phyloP scores from a whole-genome alignment of 2,329 filamentous ascomycete species.

The Colletotrichum sojae region DNA sequence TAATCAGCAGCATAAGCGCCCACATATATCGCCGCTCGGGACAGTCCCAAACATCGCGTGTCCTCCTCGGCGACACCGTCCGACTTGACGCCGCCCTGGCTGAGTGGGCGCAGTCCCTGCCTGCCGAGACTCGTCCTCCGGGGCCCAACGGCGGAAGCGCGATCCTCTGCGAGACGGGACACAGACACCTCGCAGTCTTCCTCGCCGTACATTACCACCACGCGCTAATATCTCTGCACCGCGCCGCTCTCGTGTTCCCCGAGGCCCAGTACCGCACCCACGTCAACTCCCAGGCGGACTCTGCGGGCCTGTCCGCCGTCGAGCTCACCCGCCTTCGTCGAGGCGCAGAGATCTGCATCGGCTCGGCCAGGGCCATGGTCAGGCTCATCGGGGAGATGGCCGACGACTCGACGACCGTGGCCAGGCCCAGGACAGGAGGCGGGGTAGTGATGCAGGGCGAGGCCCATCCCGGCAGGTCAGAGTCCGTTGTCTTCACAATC shows the following conservation, averaged over 20 bases:
- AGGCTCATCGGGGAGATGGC: conserved; percentile 28
- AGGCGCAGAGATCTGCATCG: conserved; percentile 26
- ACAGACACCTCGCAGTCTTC: conserved; percentile 32
- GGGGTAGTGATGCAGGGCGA: conserved; percentile 2
- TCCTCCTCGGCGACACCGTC: conserved; percentile 36
- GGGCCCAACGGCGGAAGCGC: conserved; percentile 16
- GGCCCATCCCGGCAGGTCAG: not conserved
- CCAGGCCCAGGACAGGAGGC: not conserved
- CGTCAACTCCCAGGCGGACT: conserved; percentile 35
- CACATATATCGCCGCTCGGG: conserved; percentile 25
- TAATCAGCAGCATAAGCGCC: conserved; percentile 39
- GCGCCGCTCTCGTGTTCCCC: conserved; percentile 42
- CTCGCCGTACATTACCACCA: conserved; percentile 25
- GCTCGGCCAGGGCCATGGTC: conserved; percentile 23
- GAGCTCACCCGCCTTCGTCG: conserved; percentile 19
- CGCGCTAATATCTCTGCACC: conserved; percentile 42
- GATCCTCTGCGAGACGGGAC: not conserved
- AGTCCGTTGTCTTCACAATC: conserved; percentile 18
- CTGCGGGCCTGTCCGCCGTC: conserved; percentile 1
- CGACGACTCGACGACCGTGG: conserved; percentile 10
- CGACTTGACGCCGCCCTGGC: conserved; percentile 41
- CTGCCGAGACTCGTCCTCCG: conserved; percentile 12
- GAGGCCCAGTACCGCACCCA: conserved; percentile 39
- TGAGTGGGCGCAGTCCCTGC: conserved; percentile 39
- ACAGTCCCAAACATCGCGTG: conserved; percentile 16